These are phyloP conservation scores for Marasmius sp. DNA, from an alignment of 1,284 basidiomycete species.

Conservation along the genomic window DNA sequence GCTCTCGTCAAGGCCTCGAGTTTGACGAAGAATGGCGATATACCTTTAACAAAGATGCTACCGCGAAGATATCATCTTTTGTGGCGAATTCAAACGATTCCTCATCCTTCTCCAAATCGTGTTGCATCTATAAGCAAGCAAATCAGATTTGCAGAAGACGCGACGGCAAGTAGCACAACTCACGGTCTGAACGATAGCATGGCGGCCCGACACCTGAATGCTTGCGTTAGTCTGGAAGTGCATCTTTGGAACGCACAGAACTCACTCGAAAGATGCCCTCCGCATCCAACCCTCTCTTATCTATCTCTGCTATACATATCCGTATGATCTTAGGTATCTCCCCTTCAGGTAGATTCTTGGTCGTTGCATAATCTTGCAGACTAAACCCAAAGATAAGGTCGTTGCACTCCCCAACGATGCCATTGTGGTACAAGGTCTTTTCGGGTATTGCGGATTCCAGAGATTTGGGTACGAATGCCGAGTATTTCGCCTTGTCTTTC, in stretches of 20 bases:
- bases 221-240: neutral
- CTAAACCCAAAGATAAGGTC: constrained; percentile 93
- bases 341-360: constrained; percentile 71
- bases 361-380: constrained; percentile 89
- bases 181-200: constrained; percentile 82
- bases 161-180: constrained; percentile 16
- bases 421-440: constrained; percentile 75
- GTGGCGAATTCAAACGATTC: constrained; percentile 77
- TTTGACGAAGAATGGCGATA: constrained; percentile 14
- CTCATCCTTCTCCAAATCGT: constrained; percentile 90
- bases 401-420: constrained; percentile 83
- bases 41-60: constrained; percentile 92
- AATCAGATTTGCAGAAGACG: constrained; percentile 2
- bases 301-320: constrained; percentile 85
- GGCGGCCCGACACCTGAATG: constrained; percentile 75
- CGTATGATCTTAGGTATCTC: constrained; percentile 83
- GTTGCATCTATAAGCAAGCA: constrained; percentile 60
- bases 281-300: constrained; percentile 73
- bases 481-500: constrained; percentile 62
- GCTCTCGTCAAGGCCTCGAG: neutral
- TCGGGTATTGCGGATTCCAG: constrained; percentile 64
- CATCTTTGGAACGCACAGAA: constrained; percentile 1
- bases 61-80: constrained; percentile 85
- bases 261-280: constrained; percentile 87
- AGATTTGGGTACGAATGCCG: constrained; percentile 54